phyloP scores from a whole-genome alignment of 345 rosid genomes.

The Melaleuca quinquenervia region DNA sequence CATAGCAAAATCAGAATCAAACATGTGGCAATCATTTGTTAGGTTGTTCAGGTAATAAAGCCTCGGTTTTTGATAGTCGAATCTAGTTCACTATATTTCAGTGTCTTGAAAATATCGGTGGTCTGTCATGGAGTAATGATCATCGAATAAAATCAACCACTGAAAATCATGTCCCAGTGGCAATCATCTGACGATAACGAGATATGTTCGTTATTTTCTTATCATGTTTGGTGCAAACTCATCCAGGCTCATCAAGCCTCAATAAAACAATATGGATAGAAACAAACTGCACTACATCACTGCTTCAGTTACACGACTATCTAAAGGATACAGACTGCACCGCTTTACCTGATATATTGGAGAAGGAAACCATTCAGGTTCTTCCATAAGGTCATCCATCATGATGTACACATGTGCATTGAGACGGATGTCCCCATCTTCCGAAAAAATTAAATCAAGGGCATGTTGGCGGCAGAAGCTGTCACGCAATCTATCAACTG shows the following conservation, averaged over 20 bases:
- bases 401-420: constrained; percentile 38
- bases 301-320: not conserved
- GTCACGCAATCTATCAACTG: constrained; percentile 73
- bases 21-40: not conserved
- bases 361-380: constrained; percentile 88
- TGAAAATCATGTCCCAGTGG: not conserved
- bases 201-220: not conserved
- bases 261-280: not conserved
- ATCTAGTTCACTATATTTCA: not conserved
- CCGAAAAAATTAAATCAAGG: constrained; percentile 75
- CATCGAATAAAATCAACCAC: not conserved
- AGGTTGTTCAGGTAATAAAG: not conserved
- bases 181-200: not conserved
- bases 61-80: not conserved
- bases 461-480: constrained; percentile 91
- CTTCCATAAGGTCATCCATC: constrained; percentile 52
- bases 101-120: not conserved
- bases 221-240: not conserved
- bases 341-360: constrained; percentile 49
- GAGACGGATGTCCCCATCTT: constrained; percentile 70
- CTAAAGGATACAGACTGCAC: not conserved
- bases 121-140: not conserved
- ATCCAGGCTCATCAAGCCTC: not conserved
- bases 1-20: not conserved
- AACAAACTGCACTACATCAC: not conserved